These are phyloP conservation scores for Lunasporangiospora selenospora DNA, from an alignment of 192 early-diverging fungal genomes.

Conservation along the genomic window DNA sequence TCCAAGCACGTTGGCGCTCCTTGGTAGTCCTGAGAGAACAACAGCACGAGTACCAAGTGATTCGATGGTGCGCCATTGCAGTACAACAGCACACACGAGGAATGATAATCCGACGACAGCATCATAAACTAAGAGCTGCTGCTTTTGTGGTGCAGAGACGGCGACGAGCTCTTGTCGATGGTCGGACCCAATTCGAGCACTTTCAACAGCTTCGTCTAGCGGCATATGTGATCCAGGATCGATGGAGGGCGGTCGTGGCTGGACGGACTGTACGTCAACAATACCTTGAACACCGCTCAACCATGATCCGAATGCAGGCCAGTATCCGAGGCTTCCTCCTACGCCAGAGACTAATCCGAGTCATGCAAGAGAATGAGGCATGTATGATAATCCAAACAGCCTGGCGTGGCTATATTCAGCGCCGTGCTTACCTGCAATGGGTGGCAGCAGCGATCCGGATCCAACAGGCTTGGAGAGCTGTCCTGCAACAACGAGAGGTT, in stretches of 20 bases:
- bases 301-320: slow-evolving; percentile 18
- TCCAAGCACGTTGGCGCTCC: slow-evolving; percentile 32
- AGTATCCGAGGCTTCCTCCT: slow-evolving; percentile 25
- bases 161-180: slow-evolving; percentile 22
- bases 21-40: slow-evolving; percentile 9
- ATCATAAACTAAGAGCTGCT: slow-evolving; percentile 12
- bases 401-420: slow-evolving; percentile 32
- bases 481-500: slow-evolving; percentile 10
- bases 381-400: slow-evolving; percentile 23
- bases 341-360: slow-evolving; percentile 22
- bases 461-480: slow-evolving; percentile 38
- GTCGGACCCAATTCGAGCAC: slow-evolving; percentile 5
- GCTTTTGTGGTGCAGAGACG: slow-evolving; percentile 19
- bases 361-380: slow-evolving; percentile 30
- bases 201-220: slow-evolving; percentile 25
- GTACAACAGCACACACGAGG: slow-evolving; percentile 21
- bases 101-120: slow-evolving; percentile 12
- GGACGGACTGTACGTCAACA: slow-evolving; percentile 8
- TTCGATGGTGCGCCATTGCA: slow-evolving; percentile 10
- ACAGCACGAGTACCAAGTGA: slow-evolving; percentile 20
- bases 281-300: slow-evolving; percentile 9
- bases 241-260: slow-evolving; percentile 23
- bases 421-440: slow-evolving; percentile 2
- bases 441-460: slow-evolving; percentile 15
- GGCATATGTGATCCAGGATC: slow-evolving; percentile 24